A percentile compares a stretch with the other conserved stretches of the same genome.
phyloP scores from a whole-genome alignment of 495 filamentous ascomycete species.

The Aspergillus hancockii region DNA sequence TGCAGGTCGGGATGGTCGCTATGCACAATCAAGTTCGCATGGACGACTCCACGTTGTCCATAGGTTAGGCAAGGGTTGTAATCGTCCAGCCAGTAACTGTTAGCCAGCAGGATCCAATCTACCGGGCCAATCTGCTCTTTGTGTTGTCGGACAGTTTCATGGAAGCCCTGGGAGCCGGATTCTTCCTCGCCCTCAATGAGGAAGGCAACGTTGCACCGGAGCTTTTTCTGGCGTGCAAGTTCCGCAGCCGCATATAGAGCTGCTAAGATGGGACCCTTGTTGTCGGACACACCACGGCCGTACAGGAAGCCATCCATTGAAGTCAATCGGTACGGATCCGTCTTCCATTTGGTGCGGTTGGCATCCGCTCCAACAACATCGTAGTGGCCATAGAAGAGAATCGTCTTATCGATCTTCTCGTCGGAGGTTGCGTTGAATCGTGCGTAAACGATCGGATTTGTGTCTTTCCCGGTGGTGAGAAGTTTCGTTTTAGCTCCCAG shows the following conservation, averaged over 20 bases:
- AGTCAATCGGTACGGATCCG: conserved; percentile 80
- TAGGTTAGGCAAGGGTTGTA: conserved; percentile 94
- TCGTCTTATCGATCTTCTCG: conserved; percentile 71
- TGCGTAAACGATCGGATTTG: conserved; percentile 89
- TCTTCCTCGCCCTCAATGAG: conserved; percentile 97
- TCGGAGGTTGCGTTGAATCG: conserved; percentile 67
- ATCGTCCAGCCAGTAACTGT: conserved; percentile 98
- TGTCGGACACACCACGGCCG: conserved; percentile 94
- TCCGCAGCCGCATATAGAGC: conserved; percentile 92
- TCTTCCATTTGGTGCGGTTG: conserved; percentile 73
- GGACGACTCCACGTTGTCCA: conserved; percentile 89
- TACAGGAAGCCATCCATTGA: conserved; percentile 93
- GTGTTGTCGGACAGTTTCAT: conserved; percentile 71
- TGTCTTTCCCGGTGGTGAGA: conserved; percentile 68
- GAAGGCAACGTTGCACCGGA: conserved; percentile 87
- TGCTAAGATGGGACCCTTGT: conserved; percentile 93
- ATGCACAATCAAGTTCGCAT: conserved; percentile 84
- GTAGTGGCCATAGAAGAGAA: conserved; percentile 97
- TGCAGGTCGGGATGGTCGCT: conserved; percentile 88
- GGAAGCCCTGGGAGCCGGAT: conserved; percentile 86
- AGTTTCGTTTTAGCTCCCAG: conserved; percentile 87
- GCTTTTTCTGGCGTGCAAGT: conserved; percentile 70
- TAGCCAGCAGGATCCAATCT: conserved; percentile 91
- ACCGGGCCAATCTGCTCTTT: conserved; percentile 85
- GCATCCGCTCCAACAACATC: conserved; percentile 95